These are phyloP conservation scores for Cryptococcus hybrid DNA, from an alignment of 1,284 basidiomycete species.

Conservation along the genomic window DNA sequence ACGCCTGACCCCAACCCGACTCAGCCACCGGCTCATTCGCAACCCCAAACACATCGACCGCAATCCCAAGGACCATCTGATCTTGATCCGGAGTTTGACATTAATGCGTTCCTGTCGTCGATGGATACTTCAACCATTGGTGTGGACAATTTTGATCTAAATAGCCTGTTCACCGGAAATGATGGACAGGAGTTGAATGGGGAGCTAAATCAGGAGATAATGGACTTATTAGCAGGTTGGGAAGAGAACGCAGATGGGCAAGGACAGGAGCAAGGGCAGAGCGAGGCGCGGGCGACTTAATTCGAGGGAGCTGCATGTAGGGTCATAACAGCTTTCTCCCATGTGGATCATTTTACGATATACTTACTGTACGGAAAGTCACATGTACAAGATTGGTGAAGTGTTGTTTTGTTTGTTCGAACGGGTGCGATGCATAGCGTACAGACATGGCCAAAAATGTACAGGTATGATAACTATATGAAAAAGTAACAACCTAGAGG, in stretches of 20 bases:
- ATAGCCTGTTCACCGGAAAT: constrained; percentile 12
- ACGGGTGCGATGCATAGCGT: too few species aligned
- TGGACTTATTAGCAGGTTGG: constrained; percentile 26
- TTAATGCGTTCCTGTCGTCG: constrained; percentile 18
- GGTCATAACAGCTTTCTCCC: too few species aligned
- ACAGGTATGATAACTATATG: too few species aligned
- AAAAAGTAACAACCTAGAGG: constrained; percentile 34
- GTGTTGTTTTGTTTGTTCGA: too few species aligned
- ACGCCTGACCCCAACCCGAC: neutral
- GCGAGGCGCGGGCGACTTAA: too few species aligned
- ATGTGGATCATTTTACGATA: too few species aligned
- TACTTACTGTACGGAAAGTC: too few species aligned
- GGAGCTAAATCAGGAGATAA: constrained; percentile 23
- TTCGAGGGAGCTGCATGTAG: too few species aligned
- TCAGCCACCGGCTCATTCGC: too few species aligned
- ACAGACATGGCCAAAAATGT: too few species aligned
- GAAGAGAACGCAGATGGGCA: constrained; percentile 3
- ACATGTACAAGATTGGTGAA: too few species aligned
- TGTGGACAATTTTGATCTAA: constrained; percentile 4
- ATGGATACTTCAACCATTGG: constrained; percentile 6
- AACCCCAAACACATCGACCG: too few species aligned
- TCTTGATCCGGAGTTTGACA: constrained; percentile 14
- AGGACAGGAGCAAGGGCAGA: neutral
- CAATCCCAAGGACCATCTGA: neutral
- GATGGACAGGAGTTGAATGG: constrained; percentile 7